Evolutionary conservation across 208 protist genomes (phyloP), one percentile per base, ranked within the genome.

Genomic region (Jaenimonas drosophilae): DNA sequence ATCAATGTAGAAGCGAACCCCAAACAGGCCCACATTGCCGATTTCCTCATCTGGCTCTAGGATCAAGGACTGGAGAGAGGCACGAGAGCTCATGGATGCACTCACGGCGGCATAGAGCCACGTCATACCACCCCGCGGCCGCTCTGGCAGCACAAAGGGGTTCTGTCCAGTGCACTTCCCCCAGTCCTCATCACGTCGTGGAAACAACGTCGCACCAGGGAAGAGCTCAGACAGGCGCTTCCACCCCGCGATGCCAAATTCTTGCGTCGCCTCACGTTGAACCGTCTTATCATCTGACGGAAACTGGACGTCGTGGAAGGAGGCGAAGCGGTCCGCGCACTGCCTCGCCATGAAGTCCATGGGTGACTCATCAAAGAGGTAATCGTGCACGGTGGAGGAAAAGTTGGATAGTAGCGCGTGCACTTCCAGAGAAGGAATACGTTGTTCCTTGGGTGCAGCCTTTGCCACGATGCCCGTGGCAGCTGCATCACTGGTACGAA

Each of bases 221-320:
- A 64, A 83, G 21, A 88, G 48, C 53, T 88, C 75, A 0, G 49
- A 41, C 11, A 88, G 23, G 38, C 83, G 83, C 17, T 59, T 63
- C 80, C 80, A 94, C 3, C 49, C 37, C 0, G 58, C 36, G 19
- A 83, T 68, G 41, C 56, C 53, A 54, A 85, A 89, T 16, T 63
- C 46, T 28, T 31, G 25, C 25, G 54, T 68, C 26, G 68, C 68
- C 4, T 42, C 54, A 25, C 54, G 42, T 16, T 85, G 74, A 6
- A 66, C 21, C 30, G 59, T 11, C 11, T 64, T 43, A 47, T 78
- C 69, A 57, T 76, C 64, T 0, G 68, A 49, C 25, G 58, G 55
- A 52, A 94, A 89, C 58, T 94, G 71, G 0, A 53, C 43, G 44
- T 94, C 86, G 45, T 76, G 59, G 58, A 91, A 94, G 43, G 57